phyloP scores from a whole-genome alignment of 2,329 filamentous ascomycete species.

The Scleromitrula shiraiana region DNA sequence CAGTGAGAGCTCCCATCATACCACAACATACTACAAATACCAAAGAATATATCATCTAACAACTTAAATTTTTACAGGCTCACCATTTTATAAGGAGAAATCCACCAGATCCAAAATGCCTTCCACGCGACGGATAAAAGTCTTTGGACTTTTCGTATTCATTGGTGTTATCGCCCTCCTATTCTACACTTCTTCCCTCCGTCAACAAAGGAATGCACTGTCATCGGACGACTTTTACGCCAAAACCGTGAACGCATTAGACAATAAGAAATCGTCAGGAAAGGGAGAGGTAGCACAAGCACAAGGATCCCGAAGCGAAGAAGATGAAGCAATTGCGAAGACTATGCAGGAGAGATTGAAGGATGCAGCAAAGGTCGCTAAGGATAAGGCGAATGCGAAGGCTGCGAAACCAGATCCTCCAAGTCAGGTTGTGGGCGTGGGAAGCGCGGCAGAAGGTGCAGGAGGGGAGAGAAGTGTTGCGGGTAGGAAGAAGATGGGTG shows the following conservation, averaged over 20 bases:
- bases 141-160: conserved; percentile 56
- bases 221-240: conserved; percentile 50
- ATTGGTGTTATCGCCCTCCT: conserved; percentile 59
- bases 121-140: conserved; percentile 60
- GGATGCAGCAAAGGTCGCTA: conserved; percentile 61
- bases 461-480: conserved; percentile 36
- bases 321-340: conserved; percentile 47
- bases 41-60: not conserved
- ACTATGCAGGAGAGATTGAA: conserved; percentile 55
- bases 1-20: not conserved
- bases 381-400: conserved; percentile 61
- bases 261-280: conserved; percentile 11
- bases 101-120: conserved; percentile 43
- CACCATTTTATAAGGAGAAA: conserved; percentile 15
- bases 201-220: conserved; percentile 38
- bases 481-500: conserved; percentile 39
- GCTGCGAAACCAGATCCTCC: conserved; percentile 52
- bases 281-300: conserved; percentile 1
- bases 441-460: conserved; percentile 28
- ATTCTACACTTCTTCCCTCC: conserved; percentile 61
- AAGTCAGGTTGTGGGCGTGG: conserved; percentile 42
- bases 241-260: conserved; percentile 50
- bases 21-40: not conserved
- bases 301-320: conserved; percentile 30
- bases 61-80: not conserved